Percentiles rank a stretch among this genome's conserved stretches.
These are phyloP conservation scores for Raphanus sativus DNA, from an alignment of 345 rosid genomes.

Conservation along the genomic window DNA sequence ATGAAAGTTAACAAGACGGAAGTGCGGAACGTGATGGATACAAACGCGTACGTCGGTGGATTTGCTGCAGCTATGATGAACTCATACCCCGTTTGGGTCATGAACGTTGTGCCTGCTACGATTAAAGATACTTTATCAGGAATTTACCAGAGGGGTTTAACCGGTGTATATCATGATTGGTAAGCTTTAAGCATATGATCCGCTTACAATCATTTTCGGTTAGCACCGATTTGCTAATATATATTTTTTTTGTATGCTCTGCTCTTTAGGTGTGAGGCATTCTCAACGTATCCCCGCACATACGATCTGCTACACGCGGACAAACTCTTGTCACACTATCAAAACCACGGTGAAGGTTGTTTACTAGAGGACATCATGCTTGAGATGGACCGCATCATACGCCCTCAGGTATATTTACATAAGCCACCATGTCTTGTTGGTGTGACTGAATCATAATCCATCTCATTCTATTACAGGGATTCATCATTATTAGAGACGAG, in stretches of 20 bases:
- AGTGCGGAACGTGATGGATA: slow-evolving; percentile 82
- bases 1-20: slow-evolving; percentile 57
- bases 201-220: not conserved
- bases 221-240: not conserved
- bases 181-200: slow-evolving; percentile 39
- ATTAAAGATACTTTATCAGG: slow-evolving; percentile 70
- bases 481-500: slow-evolving; percentile 69
- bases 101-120: slow-evolving; percentile 76
- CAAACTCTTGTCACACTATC: slow-evolving; percentile 62
- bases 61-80: slow-evolving; percentile 73
- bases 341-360: slow-evolving; percentile 56
- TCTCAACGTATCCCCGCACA: slow-evolving; percentile 95
- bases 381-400: slow-evolving; percentile 94
- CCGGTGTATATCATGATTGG: slow-evolving; percentile 92
- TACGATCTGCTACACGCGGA: slow-evolving; percentile 84
- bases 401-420: slow-evolving; percentile 65
- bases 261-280: slow-evolving; percentile 99
- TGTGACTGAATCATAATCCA: not conserved
- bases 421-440: slow-evolving; percentile 6
- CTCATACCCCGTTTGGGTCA: slow-evolving; percentile 82
- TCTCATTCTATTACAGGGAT: slow-evolving; percentile 50
- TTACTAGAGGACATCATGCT: slow-evolving; percentile 76
- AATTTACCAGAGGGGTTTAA: slow-evolving; percentile 73
- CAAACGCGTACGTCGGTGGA: slow-evolving; percentile 83
- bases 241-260: not conserved